These are phyloP conservation scores for Trametes villosa DNA, from an alignment of 768 basidiomycete species.

Conservation along the genomic window DNA sequence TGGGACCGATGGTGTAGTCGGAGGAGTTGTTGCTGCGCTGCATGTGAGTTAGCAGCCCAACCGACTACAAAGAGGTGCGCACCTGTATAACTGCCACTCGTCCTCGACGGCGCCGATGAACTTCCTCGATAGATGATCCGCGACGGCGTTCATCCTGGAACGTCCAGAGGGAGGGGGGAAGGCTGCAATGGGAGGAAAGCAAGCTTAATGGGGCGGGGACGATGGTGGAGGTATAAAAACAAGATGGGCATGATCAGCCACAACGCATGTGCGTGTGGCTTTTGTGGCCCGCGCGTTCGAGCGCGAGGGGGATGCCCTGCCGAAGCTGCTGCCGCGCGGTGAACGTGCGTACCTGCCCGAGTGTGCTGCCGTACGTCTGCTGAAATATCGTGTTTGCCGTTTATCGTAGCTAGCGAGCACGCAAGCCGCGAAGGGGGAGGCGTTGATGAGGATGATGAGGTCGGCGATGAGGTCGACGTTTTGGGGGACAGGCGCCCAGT, in stretches of 20 bases:
- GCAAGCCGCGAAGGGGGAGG: too few species aligned
- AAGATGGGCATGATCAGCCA: slow-evolving; percentile 13
- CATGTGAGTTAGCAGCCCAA: slow-evolving; percentile 1
- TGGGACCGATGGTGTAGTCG: slow-evolving; percentile 76
- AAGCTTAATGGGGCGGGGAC: not conserved
- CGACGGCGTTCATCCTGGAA: slow-evolving; percentile 18
- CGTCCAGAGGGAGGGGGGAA: not conserved
- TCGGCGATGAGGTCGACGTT: not conserved
- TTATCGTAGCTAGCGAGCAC: too few species aligned
- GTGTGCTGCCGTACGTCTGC: not conserved
- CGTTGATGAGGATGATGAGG: not conserved
- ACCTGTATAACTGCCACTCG: slow-evolving; percentile 85
- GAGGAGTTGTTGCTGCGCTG: slow-evolving; percentile 60
- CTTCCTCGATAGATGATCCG: slow-evolving; percentile 30
- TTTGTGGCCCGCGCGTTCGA: not conserved
- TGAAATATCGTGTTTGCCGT: too few species aligned
- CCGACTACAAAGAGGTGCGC: slow-evolving; percentile 14
- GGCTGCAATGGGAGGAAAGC: not conserved
- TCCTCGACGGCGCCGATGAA: slow-evolving; percentile 86
- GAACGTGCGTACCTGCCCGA: slow-evolving; percentile 1
- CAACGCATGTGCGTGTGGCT: slow-evolving; percentile 1
- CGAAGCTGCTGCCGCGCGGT: not conserved
- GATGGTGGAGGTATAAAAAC: slow-evolving; percentile 15
- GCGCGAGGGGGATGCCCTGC: too few species aligned
- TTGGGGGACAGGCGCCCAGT: not conserved